Evolutionary conservation across 345 rosid species (phyloP), one percentile per base, ranked within the genome.

Genomic region (Acer saccharum): DNA sequence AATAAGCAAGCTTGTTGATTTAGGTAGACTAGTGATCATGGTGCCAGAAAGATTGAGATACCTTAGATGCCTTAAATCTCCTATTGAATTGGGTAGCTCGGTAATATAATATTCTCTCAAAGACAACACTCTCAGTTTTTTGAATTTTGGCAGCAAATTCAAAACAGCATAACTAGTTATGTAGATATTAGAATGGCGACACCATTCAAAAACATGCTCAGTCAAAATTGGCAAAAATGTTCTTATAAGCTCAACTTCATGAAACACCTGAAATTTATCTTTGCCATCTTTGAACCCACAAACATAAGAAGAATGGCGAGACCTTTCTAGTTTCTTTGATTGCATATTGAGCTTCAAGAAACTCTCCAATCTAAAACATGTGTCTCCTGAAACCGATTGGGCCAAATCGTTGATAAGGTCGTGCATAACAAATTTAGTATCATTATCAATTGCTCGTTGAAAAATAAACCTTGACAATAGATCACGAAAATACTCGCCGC

Each of bases 341-440:
- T 13, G 65, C 10, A 1, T 6, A 60, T 60, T 60, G 10, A 10
- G 27, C 27, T 60, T 25, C 27, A 8, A 44, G 48, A 0, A 0
- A 3, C 60, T 8, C 2, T 35, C 44, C 11, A 65, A 17, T 17
- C n/a, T 14, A 16, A 65, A 16, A 29, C n/a, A 4, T 2, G 46
- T 4, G 9, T 23, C 66, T 27, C 41, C 18, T 6, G 69, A 14
- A 7, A 17, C 76, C 13, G 9, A 52, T 20, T 55, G 68, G 12
- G 83, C 83, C 6, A 80, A 50, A 71, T 80, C 83, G 64, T 25
- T 71, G 4, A 80, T 0, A 1, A 76, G 79, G 76, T 44, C 76
- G 29, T 76, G 79, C 83, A 76, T 80, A 8, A 57, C 50, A 55
- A 69, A 76, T 9, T 16, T n/a, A 17, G 72, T 25, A 43, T 20